A percentile compares a stretch with the other conserved stretches of the same genome.
These are phyloP conservation scores for Pythium aquatile DNA, from an alignment of 352 stramenopile genomes.

Conservation along the genomic window DNA sequence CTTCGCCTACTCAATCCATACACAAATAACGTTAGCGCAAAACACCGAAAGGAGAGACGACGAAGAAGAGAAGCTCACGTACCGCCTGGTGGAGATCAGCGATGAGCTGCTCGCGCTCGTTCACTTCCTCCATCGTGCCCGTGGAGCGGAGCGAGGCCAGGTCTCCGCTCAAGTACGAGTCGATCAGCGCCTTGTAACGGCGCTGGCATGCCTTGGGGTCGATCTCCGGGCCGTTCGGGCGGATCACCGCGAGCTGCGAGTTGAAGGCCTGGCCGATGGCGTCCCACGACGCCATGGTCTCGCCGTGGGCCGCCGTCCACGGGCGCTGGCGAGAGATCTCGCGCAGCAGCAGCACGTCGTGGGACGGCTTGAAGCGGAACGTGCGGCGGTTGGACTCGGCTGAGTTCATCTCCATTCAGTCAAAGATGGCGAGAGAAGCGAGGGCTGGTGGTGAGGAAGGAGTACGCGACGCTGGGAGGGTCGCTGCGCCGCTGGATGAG, in stretches of 20 bases:
- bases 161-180: conserved; percentile 26
- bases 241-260: conserved; percentile 20
- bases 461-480: background rate
- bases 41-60: no score
- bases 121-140: conserved; percentile 19
- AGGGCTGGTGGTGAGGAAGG: background rate
- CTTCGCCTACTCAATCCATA: conserved; percentile 10
- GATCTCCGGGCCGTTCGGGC: conserved; percentile 17
- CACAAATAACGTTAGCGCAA: no score
- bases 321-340: conserved; percentile 22
- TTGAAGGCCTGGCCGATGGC: conserved; percentile 26
- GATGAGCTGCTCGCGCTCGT: conserved; percentile 28
- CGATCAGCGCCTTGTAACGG: conserved; percentile 25
- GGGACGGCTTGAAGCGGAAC: conserved; percentile 26
- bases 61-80: background rate
- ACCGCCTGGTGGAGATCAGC: conserved; percentile 23
- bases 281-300: conserved; percentile 25
- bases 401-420: conserved; percentile 9
- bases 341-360: conserved; percentile 23
- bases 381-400: conserved; percentile 20
- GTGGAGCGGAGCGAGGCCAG: conserved; percentile 24
- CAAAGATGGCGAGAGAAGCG: background rate
- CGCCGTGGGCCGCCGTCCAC: conserved; percentile 23
- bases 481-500: conserved; percentile 1
- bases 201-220: conserved; percentile 26